Conservation (phyloP, 192 early-diverging fungal genomes). For the Coemansia sp. region DNA sequence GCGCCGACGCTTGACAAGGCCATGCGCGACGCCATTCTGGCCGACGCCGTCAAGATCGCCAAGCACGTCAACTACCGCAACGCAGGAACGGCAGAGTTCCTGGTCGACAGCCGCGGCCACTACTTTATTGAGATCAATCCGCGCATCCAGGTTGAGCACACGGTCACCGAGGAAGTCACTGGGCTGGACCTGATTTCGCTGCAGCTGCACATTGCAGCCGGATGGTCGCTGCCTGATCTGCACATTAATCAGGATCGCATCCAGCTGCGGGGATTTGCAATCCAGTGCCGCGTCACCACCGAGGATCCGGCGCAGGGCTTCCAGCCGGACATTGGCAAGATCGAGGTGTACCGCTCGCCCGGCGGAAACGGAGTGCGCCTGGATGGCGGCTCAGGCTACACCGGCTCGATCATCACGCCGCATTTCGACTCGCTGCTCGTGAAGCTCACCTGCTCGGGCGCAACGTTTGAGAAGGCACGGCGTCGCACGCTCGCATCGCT, state of each 20-base stretch:
- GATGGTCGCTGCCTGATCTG: constrained; percentile 74
- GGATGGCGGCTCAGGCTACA: constrained; percentile 86
- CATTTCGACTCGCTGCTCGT: constrained; percentile 95
- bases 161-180: constrained; percentile 95
- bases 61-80: constrained; percentile 87
- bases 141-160: constrained; percentile 98
- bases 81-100: constrained; percentile 96
- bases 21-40: constrained; percentile 75
- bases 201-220: constrained; percentile 94
- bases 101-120: constrained; percentile 85
- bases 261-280: constrained; percentile 78
- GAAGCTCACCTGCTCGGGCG: constrained; percentile 85
- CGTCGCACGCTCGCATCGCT: constrained; percentile 85
- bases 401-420: constrained; percentile 90
- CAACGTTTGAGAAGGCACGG: constrained; percentile 86
- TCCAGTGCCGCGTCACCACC: constrained; percentile 96
- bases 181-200: constrained; percentile 91
- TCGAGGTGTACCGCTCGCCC: constrained; percentile 90
- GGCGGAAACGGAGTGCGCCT: constrained; percentile 86
- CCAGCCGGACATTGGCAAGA: constrained; percentile 94
- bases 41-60: constrained; percentile 90
- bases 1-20: constrained; percentile 68
- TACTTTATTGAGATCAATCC: constrained; percentile 99
- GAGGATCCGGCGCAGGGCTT: constrained; percentile 92
- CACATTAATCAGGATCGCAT: constrained; percentile 81